Evolutionary conservation across 371 early-diverging fungal genomes (phyloP).

Genomic region (Haplosporangium sp.): DNA sequence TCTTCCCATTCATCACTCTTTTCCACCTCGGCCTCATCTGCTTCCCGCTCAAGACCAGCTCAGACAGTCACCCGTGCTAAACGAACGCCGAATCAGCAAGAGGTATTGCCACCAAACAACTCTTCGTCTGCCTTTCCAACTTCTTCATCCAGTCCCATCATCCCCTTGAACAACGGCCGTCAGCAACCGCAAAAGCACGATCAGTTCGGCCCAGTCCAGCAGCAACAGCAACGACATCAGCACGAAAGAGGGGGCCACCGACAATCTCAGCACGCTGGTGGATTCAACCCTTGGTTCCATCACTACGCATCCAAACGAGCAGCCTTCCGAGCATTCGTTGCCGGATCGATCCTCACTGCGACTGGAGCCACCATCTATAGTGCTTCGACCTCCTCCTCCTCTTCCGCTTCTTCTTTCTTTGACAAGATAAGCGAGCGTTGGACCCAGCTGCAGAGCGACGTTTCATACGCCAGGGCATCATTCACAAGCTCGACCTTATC

Average conservation of each 20-base stretch:
- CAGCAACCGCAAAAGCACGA: conserved; percentile 8
- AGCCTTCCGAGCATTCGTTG: conserved; percentile 21
- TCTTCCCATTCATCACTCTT: conserved; percentile 15
- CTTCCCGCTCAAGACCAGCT: conserved; percentile 20
- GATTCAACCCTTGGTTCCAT: conserved; percentile 32
- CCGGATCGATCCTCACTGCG: conserved; percentile 7
- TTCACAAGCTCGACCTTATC: conserved; percentile 3
- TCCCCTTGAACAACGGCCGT: conserved; percentile 7
- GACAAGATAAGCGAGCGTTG: neutral
- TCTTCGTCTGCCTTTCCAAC: neutral
- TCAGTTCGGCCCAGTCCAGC: neutral
- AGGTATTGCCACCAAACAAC: conserved; percentile 24
- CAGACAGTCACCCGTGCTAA: conserved; percentile 26
- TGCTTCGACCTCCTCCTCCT: neutral
- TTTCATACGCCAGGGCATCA: conserved; percentile 2
- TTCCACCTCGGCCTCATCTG: conserved; percentile 18
- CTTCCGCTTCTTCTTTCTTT: neutral
- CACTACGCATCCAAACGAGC: conserved; percentile 9
- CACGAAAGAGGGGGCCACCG: conserved; percentile 1
- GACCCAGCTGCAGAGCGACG: conserved; percentile 12
- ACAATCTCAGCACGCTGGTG: neutral
- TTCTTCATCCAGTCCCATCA: conserved; percentile 3
- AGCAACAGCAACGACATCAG: conserved; percentile 1
- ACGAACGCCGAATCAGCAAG: conserved; percentile 3
- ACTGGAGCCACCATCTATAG: conserved; percentile 2